Evolutionary conservation across 768 basidiomycete species (phyloP), one percentile per base, ranked within the genome.

Genomic region (Lentinus brumalis): DNA sequence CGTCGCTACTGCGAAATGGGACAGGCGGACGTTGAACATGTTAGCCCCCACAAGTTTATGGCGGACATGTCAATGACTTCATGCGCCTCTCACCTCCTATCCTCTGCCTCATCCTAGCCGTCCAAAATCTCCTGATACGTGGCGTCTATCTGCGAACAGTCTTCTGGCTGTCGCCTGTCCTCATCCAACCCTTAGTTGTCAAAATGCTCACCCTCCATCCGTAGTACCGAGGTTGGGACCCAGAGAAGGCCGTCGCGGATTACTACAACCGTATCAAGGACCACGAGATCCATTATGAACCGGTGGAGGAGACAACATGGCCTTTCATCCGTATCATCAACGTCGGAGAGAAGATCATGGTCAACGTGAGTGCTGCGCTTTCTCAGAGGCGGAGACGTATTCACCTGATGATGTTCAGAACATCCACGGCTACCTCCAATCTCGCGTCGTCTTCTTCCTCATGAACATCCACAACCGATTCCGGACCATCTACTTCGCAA

Each of bases 381-480:
- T 18, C 21, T 30, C 29, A 12, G 21, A 12, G 10, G 7, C 14
- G 46, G 21, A 26, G 21, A 26, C 21, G 21, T 26, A 26, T 26
- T 26, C 21, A 26, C 21, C 21, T 26, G 7, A 9, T 7, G 46
- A 14, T 10, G 7, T 10, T 9, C 21, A 90, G 92, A 83, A 91
- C 55, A 89, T 96, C 66, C 86, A 89, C 73, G 94, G 94, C 57
- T 96, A 96, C 69, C 79, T 96, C 3, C 92, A 94, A 75, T 94
- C 94, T 2, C 80, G 96, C 61, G 95, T 98, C 60, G 92, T 98
- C 29, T 99, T 98, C 81, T 98, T 97, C 81, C 80, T 99, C 47
- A 98, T 98, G 97, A 99, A 99, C 73, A 98, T 99, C 50, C 96
- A 99, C 76, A 98, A 95, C 69, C 82, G 84, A 63, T 91, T 88